Evolutionary conservation across 2,329 filamentous ascomycete genomes (phyloP), one percentile per base, ranked within the genome.

Genomic region (Cytospora mali): DNA sequence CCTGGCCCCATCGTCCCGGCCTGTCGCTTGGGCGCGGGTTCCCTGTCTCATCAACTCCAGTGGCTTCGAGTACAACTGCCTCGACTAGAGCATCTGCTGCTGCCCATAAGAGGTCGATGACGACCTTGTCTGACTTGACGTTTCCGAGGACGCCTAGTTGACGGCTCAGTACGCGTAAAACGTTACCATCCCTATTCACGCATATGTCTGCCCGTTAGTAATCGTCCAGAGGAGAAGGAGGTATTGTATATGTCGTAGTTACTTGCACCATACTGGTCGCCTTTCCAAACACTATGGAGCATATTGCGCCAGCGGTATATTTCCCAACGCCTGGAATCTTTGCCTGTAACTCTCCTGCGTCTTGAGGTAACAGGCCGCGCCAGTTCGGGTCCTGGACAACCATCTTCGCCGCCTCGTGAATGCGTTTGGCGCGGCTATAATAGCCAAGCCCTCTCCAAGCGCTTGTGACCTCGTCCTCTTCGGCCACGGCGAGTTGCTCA

Each of bases 371-470:
- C 6, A 85, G 68, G 0, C 84, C 84, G 0, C 71, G 66, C 73
- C 80, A 76, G 0, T 63, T 64, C 0, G 71, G 27, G 48, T 84
- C 78, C 0, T 66, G 68, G 1, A 82, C 79, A 16, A 86, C 81
- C 4, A 80, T 71, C 66, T 79, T 79, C 2, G 85, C 83, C 1
- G 83, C 85, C 52, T 83, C 76, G 64, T 87, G 84, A 33, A 88
- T 82, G 31, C 86, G 76, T 29, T 81, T 84, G 1, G 86, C 85
- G n/a, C 85, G 82, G 55, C 83, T 86, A 71, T 88, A 88, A 69
- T 88, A 88, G 1, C 86, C 86, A 11, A 88, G 73, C 0, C 86
- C 86, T 31, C 81, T 79, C 86, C 86, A 88, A 3, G 80, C 81
- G 2, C 78, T 76, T 11, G 88, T 72, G 1, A 88, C 85, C 4